Evolutionary conservation across 805 yeast genomes (phyloP).

Genomic region (Candida khao-thaluensis): DNA sequence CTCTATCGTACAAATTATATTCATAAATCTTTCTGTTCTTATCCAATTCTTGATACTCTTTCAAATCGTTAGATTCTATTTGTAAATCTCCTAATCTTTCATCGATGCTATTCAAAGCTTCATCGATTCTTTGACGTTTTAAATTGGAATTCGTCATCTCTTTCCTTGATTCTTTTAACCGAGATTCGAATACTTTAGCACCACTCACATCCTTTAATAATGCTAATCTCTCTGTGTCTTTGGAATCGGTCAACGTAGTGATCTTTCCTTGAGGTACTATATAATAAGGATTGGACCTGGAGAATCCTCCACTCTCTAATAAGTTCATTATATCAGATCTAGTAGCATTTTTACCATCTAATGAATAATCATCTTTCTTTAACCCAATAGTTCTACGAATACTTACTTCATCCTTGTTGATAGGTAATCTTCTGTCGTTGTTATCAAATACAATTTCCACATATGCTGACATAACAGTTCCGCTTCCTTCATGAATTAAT

Average conservation of each 20-base stretch:
- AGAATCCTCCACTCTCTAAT: slow-evolving; percentile 89
- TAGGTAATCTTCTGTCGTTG: slow-evolving; percentile 69
- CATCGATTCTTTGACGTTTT: slow-evolving; percentile 71
- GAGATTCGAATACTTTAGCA: slow-evolving; percentile 83
- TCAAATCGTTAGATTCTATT: slow-evolving; percentile 74
- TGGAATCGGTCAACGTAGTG: slow-evolving; percentile 83
- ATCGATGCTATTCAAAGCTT: slow-evolving; percentile 66
- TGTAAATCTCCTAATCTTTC: slow-evolving; percentile 75
- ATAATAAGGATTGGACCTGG: slow-evolving; percentile 86
- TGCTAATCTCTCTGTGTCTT: slow-evolving; percentile 75
- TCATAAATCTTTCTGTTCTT: slow-evolving; percentile 69
- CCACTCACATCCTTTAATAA: slow-evolving; percentile 92
- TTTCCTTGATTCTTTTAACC: slow-evolving; percentile 71
- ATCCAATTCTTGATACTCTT: slow-evolving; percentile 65
- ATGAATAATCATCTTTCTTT: slow-evolving; percentile 85
- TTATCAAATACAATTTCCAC: slow-evolving; percentile 91
- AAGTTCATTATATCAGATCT: slow-evolving; percentile 77
- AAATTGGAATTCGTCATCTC: slow-evolving; percentile 74
- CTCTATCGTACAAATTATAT: slow-evolving; percentile 74
- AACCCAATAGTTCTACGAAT: slow-evolving; percentile 90
- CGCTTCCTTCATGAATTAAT: slow-evolving; percentile 85
- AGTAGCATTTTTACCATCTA: slow-evolving; percentile 77
- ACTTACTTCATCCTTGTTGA: slow-evolving; percentile 64
- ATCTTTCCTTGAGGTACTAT: slow-evolving; percentile 97
- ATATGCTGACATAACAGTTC: slow-evolving; percentile 86